Conservation (phyloP, 2,329 filamentous ascomycete genomes). For the Allantophomopsis lycopodina region DNA sequence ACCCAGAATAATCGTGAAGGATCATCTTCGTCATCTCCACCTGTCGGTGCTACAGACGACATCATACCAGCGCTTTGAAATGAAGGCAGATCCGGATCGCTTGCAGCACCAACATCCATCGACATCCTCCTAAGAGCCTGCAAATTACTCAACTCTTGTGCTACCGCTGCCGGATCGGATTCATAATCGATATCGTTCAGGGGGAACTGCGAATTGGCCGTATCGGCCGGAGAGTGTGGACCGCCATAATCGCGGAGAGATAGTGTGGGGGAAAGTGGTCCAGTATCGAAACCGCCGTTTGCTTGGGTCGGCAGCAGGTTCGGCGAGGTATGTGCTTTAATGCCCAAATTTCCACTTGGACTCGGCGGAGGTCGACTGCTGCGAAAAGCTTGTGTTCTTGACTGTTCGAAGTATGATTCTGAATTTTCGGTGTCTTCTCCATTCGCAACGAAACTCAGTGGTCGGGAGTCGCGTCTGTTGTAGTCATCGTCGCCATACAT, state of each 20-base stretch:
- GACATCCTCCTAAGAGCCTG: constrained; percentile 65
- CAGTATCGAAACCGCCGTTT: constrained; percentile 16
- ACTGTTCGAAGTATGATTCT: constrained; percentile 12
- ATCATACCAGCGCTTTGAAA: constrained; percentile 51
- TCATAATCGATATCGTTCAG: constrained; percentile 64
- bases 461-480: constrained; percentile 36
- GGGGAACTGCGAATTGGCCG: constrained; percentile 46
- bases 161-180: constrained; percentile 56
- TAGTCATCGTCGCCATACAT: constrained; percentile 52
- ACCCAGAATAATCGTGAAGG: constrained; percentile 89
- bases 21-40: constrained; percentile 73
- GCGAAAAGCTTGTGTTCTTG: background rate
- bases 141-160: constrained; percentile 60
- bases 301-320: constrained; percentile 15
- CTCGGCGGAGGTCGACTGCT: constrained; percentile 7
- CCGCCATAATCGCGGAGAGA: constrained; percentile 22
- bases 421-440: constrained; percentile 23
- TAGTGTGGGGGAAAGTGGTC: constrained; percentile 23
- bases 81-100: constrained; percentile 63
- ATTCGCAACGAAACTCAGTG: constrained; percentile 40
- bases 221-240: constrained; percentile 27
- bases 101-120: constrained; percentile 54
- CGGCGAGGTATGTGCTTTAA: constrained; percentile 16
- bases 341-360: constrained; percentile 12
- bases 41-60: constrained; percentile 57